Base-by-base conservation (phyloP, 805 yeast genomes). In the Ogataea pini region DNA sequence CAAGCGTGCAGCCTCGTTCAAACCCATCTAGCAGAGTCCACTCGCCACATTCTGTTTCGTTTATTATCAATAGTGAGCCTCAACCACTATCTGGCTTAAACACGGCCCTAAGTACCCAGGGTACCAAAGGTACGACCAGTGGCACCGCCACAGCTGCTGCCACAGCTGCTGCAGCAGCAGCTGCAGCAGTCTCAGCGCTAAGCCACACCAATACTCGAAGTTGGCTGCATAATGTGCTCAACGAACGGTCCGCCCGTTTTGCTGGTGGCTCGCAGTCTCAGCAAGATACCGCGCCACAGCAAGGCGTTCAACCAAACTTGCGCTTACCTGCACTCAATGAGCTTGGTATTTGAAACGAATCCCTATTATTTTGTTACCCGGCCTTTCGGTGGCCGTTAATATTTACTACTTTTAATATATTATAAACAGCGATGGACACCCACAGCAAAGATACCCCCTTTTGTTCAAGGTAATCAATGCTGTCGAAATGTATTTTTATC, bases 281-380 rank as follows among this genome's bases (percentile, higher is more conserved):
- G 31, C 34, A 12, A 28, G 36, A 32, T 9, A 3, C 31, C 17
- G 38, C 38, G 4, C 20, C 38, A 18, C 45, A 14, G 29, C 41
- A 27, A 34, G 37, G 22, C 2, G 33, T 22, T 29, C 31, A 45
- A n/a, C 16, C 39, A 24, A 28, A 43, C 17, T 53, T 55, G 38
- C 50, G 50, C 46, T 48, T 60, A 22, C 64, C 64, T n/a, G 59
- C 64, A 13, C 53, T 58, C 14, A 57, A 50, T 42, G 62, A 60
- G 45, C 44, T 58, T 10, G 60, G 60, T 28, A 55, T 57, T 12
- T 54, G 42, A 49, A n/a, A 3, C 36, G 4, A 5, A 17, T 19
- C 4, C 13, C n/a, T 19, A n/a, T 36, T 36, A 7, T 36, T 13
- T 36, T 36, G 28, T 37, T 25, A 25, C 18, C 19, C 25, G 41